Conservation (phyloP, 805 yeast species). For the baker's yeast (Saccharomyces cerevisiae) region DNA sequence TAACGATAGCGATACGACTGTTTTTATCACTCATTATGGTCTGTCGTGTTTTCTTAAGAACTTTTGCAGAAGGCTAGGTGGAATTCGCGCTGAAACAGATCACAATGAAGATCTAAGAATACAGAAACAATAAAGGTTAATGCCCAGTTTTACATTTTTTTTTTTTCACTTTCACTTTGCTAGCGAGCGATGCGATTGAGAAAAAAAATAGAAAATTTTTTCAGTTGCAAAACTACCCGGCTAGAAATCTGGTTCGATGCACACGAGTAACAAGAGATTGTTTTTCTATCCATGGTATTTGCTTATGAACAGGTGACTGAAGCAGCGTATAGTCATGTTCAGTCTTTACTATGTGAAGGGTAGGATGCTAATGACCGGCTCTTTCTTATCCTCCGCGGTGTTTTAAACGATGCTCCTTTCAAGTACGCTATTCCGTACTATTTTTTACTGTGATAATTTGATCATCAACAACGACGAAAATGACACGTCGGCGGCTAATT, state of each 20-base stretch:
- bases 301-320: not conserved
- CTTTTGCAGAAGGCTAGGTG: not conserved
- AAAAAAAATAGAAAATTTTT: not conserved
- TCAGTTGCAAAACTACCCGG: not conserved
- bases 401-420: not conserved
- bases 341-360: not conserved
- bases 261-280: not conserved
- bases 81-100: not conserved
- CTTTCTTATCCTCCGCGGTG: not conserved
- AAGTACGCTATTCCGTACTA: not conserved
- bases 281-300: not conserved
- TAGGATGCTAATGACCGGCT: not conserved
- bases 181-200: not conserved
- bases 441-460: not conserved
- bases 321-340: not conserved
- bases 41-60: not conserved
- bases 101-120: not conserved
- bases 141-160: not conserved
- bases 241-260: not conserved
- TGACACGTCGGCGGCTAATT: not conserved
- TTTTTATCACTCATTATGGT: constrained; percentile 34
- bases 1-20: constrained; percentile 92
- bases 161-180: not conserved
- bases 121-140: not conserved
- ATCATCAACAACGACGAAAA: not conserved